Conservation (phyloP, 345 rosid species). For the Lagerstroemia speciosa region DNA sequence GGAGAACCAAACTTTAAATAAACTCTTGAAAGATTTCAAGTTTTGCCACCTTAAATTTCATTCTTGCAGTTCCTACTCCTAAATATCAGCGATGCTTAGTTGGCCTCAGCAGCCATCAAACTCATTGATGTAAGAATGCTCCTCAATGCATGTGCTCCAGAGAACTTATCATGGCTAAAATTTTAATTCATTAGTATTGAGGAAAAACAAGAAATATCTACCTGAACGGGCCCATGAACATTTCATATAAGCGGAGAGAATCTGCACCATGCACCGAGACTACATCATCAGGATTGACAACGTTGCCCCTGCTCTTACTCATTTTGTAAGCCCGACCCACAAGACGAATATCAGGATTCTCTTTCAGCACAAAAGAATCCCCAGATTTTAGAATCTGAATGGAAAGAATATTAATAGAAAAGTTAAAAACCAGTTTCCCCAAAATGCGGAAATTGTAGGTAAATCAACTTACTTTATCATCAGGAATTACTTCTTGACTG, state of each 20-base stretch:
- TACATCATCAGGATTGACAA: conserved; percentile 86
- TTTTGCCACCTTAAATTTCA: not conserved
- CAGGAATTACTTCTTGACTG: conserved; percentile 51
- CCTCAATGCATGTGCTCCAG: not conserved
- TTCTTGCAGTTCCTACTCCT: not conserved
- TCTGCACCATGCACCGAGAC: conserved; percentile 88
- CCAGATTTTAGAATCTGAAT: conserved; percentile 64
- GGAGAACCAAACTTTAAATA: not conserved
- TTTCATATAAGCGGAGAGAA: conserved; percentile 88
- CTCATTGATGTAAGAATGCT: not conserved
- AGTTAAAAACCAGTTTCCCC: not conserved
- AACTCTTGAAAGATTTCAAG: not conserved
- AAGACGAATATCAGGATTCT: conserved; percentile 45
- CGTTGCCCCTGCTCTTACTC: conserved; percentile 99
- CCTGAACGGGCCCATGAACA: conserved; percentile 99
- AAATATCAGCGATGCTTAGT: not conserved
- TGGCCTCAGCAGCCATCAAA: not conserved
- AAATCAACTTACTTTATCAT: conserved; percentile 52
- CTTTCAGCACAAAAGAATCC: conserved; percentile 68
- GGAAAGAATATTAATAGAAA: not conserved
- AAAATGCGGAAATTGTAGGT: not conserved
- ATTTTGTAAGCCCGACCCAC: conserved; percentile 76
- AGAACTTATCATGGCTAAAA: not conserved
- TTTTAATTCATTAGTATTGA: not conserved
- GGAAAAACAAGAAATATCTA: conserved; percentile 23